Evolutionary conservation across 2,329 filamentous ascomycete genomes (phyloP).

Genomic region (Botrytis byssoidea): DNA sequence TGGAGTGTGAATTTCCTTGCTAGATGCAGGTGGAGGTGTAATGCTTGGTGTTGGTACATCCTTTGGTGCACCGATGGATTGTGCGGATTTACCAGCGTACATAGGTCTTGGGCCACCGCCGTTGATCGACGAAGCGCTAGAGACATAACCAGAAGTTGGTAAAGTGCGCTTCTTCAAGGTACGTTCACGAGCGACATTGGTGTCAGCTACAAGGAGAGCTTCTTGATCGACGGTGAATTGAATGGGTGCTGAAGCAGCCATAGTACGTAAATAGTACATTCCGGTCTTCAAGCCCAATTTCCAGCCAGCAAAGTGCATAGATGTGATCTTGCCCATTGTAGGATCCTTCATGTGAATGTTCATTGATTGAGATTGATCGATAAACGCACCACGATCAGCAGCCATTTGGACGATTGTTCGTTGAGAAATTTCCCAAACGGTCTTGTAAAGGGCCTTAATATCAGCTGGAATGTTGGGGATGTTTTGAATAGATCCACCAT

Average conservation of each 20-base stretch:
- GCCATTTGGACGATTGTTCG: constrained; percentile 96
- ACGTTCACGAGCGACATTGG: constrained; percentile 65
- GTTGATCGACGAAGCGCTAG: constrained; percentile 54
- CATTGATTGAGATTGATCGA: constrained; percentile 97
- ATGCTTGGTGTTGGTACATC: constrained; percentile 68
- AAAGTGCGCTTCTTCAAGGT: constrained; percentile 66
- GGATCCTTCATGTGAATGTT: constrained; percentile 99
- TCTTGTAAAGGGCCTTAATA: constrained; percentile 98
- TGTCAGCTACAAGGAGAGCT: constrained; percentile 83
- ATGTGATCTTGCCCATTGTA: constrained; percentile 99
- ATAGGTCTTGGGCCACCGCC: constrained; percentile 60
- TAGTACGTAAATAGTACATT: constrained; percentile 99
- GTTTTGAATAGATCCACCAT: constrained; percentile 92
- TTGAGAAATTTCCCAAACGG: constrained; percentile 98
- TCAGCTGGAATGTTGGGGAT: constrained; percentile 95
- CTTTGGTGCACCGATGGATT: constrained; percentile 45
- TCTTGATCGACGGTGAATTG: constrained; percentile 99
- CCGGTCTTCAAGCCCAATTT: constrained; percentile 99
- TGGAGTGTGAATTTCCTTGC: constrained; percentile 41
- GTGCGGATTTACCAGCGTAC: constrained; percentile 53
- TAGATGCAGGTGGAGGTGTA: constrained; percentile 52
- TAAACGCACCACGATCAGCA: constrained; percentile 95
- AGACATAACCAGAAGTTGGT: constrained; percentile 45
- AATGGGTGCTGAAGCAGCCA: constrained; percentile 93
- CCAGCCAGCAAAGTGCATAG: constrained; percentile 99